Base-by-base conservation (phyloP, 768 basidiomycete species). In the Amanita pallidorosea region DNA sequence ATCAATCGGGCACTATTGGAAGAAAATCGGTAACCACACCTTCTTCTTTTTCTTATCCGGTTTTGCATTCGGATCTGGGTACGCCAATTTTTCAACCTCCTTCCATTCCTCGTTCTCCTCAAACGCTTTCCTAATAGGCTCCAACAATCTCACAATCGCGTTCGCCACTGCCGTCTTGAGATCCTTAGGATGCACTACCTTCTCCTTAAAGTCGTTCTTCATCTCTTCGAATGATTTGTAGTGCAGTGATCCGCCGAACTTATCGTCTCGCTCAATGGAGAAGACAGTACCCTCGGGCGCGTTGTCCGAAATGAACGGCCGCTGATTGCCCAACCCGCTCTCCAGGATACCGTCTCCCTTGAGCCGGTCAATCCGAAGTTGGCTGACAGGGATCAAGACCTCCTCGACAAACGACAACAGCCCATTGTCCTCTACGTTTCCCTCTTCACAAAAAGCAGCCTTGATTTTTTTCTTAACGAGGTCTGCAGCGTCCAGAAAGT, bases 361-460 rank as follows among this genome's bases (percentile, higher is more conserved):
- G 49, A 63, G 53, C 20, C 74, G 75, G 51, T 88, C 85, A 31
- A 84, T 61, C 15, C 86, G 77, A 33, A 96, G 70, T 58, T 87
- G 71, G 61, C 80, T 83, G 58, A 95, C 81, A 29, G 92, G 92
- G 57, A 96, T 88, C 53, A 94, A 65, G n/a, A 95, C 93, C 12
- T 87, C 82, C 57, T 85, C 70, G 54, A 83, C 76, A 70, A 97
- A 97, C 2, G 88, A 72, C 4, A 96, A 76, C 0, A 97, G 70
- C 23, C 91, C 95, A 65, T 99, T 99, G 22, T 88, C 91, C 41
- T 80, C 76, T 46, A 81, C 70, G 61, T 88, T 92, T 13, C 93
- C 94, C 58, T 94, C 91, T 59, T 95, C 92, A 65, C 94, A 98
- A 63, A 95, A 92, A 1, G 96, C 94, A 20, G 73, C 72, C 66